Evolutionary conservation across 192 early-diverging fungal species (phyloP).

Genomic region (Coemansia sp.): DNA sequence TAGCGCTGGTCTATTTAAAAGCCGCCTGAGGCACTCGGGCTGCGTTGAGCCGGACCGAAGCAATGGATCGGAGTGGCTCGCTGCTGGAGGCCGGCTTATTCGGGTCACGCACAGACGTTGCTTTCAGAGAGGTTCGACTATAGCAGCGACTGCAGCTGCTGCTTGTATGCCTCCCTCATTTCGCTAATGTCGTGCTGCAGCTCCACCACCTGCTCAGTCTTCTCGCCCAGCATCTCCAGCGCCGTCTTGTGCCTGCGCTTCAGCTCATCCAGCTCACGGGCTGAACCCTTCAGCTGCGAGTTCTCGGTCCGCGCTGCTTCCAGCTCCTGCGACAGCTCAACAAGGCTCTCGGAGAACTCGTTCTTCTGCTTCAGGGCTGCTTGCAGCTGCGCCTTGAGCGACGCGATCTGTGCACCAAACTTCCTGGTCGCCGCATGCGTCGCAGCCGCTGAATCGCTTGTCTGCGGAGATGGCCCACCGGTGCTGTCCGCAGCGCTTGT

Average conservation of each 20-base stretch:
- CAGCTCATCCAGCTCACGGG: conserved; percentile 60
- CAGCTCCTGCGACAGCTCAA: conserved; percentile 65
- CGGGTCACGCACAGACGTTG: conserved; percentile 3
- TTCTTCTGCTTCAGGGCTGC: conserved; percentile 42
- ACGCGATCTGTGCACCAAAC: conserved; percentile 44
- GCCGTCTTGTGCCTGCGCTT: conserved; percentile 62
- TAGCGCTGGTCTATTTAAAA: too few relatives aligned
- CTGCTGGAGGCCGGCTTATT: too few relatives aligned
- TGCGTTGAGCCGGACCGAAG: too few relatives aligned
- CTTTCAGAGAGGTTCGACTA: conserved; percentile 35
- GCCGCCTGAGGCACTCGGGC: too few relatives aligned
- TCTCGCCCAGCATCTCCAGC: conserved; percentile 87
- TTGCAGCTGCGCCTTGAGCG: conserved; percentile 52
- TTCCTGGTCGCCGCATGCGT: conserved; percentile 27
- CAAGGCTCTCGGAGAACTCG: conserved; percentile 55
- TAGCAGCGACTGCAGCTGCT: conserved; percentile 63
- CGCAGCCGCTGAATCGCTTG: conserved; percentile 9
- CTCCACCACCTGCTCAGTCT: conserved; percentile 83
- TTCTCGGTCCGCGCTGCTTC: conserved; percentile 55
- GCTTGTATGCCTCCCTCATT: conserved; percentile 73
- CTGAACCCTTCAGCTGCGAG: conserved; percentile 23
- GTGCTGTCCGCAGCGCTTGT: conserved; percentile 27
- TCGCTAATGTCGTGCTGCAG: conserved; percentile 74
- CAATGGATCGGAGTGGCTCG: too few relatives aligned
- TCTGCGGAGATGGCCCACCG: background rate